Base-by-base conservation (phyloP, 805 yeast genomes). In the Saturnispora besseyi region DNA sequence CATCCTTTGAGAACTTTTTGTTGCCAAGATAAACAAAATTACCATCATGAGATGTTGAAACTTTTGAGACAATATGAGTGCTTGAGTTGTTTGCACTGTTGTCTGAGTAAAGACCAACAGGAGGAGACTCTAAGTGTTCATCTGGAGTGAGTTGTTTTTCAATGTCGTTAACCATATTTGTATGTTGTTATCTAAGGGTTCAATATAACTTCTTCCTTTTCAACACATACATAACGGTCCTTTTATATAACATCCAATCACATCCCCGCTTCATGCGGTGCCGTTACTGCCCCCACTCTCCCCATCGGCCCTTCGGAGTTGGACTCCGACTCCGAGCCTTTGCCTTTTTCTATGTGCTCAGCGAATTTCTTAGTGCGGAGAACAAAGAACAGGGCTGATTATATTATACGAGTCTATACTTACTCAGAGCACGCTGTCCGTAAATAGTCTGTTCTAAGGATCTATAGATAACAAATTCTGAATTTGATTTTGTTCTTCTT, bases 11-110 rank as follows among this genome's bases (percentile, higher is more conserved):
- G 53, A 83, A 87, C 63, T 77, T 81, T 54, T 83, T 81, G 58
- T 80, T 75, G 4, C 96, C 96, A 55, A 87, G 77, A 54, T 72
- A 78, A 50, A 87, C 72, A 61, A 78, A 81, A 43, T 83, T 84
- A 40, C 80, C 80, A 57, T 81, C 83, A 3, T 62, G 68, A 18
- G 87, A 77, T 2, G 80, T 59, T 5, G 78, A 72, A 13, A 65
- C 59, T 34, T 53, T 58, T 13, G 57, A 53, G 15, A 63, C 53
- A 11, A 52, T 26, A 29, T 48, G 41, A 8, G 33, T 12, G 29
- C 13, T 36, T 2, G 46, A 28, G 21, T 49, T 36, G 15, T 30
- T 13, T 6, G 44, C 48, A n/a, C 45, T 50, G 40, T 52, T 54
- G 31, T 56, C 56, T 4, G 51, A 36, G 24, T 55, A 58, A 33